These are phyloP conservation scores for Ambrosiella xylebori DNA, from an alignment of 2,329 filamentous ascomycete genomes.

Conservation along the genomic window DNA sequence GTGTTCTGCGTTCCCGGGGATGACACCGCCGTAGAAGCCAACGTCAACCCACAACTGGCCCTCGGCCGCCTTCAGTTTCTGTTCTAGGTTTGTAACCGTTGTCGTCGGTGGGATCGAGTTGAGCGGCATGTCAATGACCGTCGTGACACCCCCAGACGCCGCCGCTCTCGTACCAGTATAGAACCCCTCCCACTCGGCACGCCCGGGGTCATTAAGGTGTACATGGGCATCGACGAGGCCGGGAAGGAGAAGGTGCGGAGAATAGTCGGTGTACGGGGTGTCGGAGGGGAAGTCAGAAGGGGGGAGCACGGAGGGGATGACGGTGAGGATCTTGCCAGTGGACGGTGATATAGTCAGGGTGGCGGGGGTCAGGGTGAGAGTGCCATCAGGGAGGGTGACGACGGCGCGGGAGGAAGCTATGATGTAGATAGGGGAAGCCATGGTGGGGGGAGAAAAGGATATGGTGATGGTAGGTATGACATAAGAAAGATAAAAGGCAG, in stretches of 20 bases:
- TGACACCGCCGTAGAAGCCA: constrained; percentile 91
- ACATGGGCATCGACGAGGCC: constrained; percentile 94
- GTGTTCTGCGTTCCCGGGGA: constrained; percentile 73
- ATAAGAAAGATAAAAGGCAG: constrained; percentile 1
- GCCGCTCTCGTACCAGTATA: constrained; percentile 86
- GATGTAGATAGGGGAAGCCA: constrained; percentile 26
- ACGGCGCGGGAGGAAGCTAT: constrained; percentile 73
- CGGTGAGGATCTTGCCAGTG: constrained; percentile 70
- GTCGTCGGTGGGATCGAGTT: constrained; percentile 96
- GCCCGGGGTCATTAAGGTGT: constrained; percentile 89
- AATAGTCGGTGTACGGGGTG: constrained; percentile 66
- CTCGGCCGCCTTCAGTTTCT: constrained; percentile 68
- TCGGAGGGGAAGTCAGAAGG: constrained; percentile 53
- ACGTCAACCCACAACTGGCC: constrained; percentile 97
- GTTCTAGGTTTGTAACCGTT: constrained; percentile 61
- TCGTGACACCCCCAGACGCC: constrained; percentile 89
- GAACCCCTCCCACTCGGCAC: constrained; percentile 98
- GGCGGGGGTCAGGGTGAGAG: constrained; percentile 53
- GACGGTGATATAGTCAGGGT: constrained; percentile 62
- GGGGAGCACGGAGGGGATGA: constrained; percentile 60
- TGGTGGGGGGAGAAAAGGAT: not conserved
- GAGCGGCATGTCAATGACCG: constrained; percentile 91
- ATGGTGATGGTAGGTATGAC: not conserved
- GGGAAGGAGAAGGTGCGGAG: constrained; percentile 68
- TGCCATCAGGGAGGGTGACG: constrained; percentile 49